These are phyloP conservation scores for Ceratocystiopsis sp. DNA, from an alignment of 2,329 filamentous ascomycete species.

Conservation along the genomic window DNA sequence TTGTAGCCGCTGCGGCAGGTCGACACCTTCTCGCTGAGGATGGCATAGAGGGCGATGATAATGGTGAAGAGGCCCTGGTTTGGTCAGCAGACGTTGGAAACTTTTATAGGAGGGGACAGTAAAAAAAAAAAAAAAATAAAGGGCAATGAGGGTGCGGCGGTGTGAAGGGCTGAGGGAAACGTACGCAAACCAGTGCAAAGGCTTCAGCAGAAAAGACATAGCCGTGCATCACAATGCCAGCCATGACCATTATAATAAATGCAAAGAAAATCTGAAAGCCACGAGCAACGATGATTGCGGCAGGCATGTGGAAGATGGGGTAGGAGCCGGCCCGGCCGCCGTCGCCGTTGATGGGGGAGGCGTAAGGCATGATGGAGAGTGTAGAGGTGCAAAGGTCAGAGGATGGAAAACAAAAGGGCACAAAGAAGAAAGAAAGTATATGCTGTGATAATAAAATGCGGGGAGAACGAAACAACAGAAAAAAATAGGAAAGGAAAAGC, in stretches of 20 bases:
- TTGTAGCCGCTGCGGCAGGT: conserved; percentile 14
- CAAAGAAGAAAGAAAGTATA: no score
- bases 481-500: not conserved
- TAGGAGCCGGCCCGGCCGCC: conserved; percentile 7
- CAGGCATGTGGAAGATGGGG: conserved; percentile 13
- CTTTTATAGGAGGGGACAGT: no score
- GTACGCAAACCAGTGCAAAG: conserved; percentile 16
- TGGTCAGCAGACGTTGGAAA: not conserved
- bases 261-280: conserved; percentile 15
- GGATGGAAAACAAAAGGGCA: no score
- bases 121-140: not conserved
- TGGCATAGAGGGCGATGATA: conserved; percentile 12
- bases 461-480: not conserved
- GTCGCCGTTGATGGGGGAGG: conserved; percentile 3
- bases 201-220: conserved; percentile 11
- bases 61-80: conserved; percentile 15
- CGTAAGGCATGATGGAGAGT: not conserved
- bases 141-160: not conserved
- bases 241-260: conserved; percentile 13
- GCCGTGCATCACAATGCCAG: conserved; percentile 16
- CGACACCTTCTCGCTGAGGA: conserved; percentile 14
- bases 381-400: not conserved
- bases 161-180: conserved; percentile 2
- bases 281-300: conserved; percentile 12
- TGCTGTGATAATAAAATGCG: no score